Evolutionary conservation across 1,139 yeast genomes (phyloP), one percentile per base, ranked within the genome.

Genomic region (Nakaseomyces uthaithaninus): DNA sequence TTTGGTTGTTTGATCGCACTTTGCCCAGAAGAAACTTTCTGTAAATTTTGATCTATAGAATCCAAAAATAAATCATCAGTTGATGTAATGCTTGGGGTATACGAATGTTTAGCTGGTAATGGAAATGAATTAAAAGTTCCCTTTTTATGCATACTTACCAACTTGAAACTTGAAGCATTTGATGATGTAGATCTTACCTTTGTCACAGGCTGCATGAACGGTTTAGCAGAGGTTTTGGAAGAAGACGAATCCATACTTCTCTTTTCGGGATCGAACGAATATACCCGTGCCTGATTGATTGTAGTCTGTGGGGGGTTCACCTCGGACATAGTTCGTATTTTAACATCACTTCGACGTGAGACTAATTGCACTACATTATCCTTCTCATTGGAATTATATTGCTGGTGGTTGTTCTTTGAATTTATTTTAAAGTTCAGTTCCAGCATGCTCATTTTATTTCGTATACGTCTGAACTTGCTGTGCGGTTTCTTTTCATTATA

Each of bases 381-480:
- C 24, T 25, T 26, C 6, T 12, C 14, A 8, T 20, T 24, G 9
- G 25, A 26, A 5, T 11, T 11, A 8, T 18, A 6, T 10, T 26
- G 14, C 7, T 9, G 9, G 12, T n/a, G 11, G n/a, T 17, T 16
- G 17, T 17, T 35, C 18, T 30, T 30, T 18, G 22, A 19, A 14
- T 12, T 30, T 14, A 30, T 18, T 11, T 41, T 43, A 12, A 42
- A 37, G 27, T 42, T 41, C 14, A 42, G 25, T 18, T 42, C 46
- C 17, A 46, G 16, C n/a, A 30, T 37, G 24, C 39, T 39, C 30
- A 47, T 40, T 23, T 38, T 45, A 25, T 42, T 40, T 28, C 36
- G 42, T 19, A 45, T 18, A 27, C 44, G 37, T 27, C 42, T 41
- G 34, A 47, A 41, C 33, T 38, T 40, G 27, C 41, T 33, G 12